Conservation (phyloP, 1,139 yeast species). For the Lodderomyces metapsilosis region DNA sequence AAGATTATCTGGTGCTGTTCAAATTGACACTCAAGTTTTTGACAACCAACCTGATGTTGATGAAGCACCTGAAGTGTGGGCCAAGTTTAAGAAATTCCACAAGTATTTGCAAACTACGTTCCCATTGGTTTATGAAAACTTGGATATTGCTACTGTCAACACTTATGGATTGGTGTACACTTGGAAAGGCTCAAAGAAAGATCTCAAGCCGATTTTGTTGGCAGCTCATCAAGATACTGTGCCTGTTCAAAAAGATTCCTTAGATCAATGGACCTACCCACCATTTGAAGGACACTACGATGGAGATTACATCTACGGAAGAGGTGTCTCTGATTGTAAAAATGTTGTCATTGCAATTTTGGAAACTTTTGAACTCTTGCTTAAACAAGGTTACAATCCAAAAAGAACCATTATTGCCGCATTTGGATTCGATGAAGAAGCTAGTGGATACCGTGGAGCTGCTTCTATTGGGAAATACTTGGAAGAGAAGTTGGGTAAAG, state of each 20-base stretch:
- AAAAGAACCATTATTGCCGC: constrained; percentile 38
- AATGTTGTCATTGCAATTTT: constrained; percentile 38
- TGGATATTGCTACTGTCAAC: constrained; percentile 58
- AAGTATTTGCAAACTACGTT: constrained; percentile 53
- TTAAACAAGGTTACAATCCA: constrained; percentile 29
- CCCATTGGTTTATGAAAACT: constrained; percentile 52
- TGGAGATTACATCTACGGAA: constrained; percentile 43
- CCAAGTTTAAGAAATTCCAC: constrained; percentile 53
- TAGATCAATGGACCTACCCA: constrained; percentile 61
- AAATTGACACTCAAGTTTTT: constrained; percentile 43
- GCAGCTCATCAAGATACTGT: constrained; percentile 85
- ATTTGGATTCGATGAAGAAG: constrained; percentile 48
- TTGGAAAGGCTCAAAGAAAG: constrained; percentile 57
- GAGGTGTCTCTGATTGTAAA: constrained; percentile 45
- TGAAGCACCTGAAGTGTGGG: constrained; percentile 38
- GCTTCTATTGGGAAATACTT: constrained; percentile 25
- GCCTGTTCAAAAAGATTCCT: constrained; percentile 65
- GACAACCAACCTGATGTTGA: constrained; percentile 44
- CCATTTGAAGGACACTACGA: constrained; percentile 74
- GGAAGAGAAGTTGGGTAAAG: constrained; percentile 30
- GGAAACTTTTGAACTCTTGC: constrained; percentile 38
- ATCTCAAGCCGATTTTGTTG: constrained; percentile 62
- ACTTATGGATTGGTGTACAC: constrained; percentile 64
- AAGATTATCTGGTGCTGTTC: constrained; percentile 42
- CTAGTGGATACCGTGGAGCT: constrained; percentile 40